Percentiles rank a stretch among this genome's conserved stretches.
Conservation (phyloP, 495 filamentous ascomycete species). For the Aspergillus cavernicola region DNA sequence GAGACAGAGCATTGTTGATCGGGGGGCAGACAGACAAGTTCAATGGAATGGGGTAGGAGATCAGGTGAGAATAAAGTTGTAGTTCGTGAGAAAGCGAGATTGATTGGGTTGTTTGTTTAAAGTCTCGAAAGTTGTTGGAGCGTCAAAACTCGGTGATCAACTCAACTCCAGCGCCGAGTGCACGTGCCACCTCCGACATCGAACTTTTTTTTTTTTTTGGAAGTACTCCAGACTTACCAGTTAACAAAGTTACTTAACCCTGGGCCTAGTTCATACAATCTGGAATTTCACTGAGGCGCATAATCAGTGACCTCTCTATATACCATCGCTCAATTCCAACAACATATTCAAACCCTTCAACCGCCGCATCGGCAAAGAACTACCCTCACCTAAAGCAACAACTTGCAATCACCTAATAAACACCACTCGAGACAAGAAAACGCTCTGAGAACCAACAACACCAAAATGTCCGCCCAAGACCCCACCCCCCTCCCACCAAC, state of each 20-base stretch:
- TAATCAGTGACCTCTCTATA: neutral
- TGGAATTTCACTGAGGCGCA: neutral
- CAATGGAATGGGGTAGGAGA: slow-evolving; percentile 6
- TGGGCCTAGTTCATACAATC: neutral
- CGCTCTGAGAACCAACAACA: too few relatives aligned
- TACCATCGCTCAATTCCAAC: neutral
- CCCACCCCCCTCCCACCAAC: slow-evolving; percentile 46
- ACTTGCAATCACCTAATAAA: too few relatives aligned
- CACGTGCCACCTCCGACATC: slow-evolving; percentile 27
- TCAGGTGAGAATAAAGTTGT: neutral
- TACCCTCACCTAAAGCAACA: neutral
- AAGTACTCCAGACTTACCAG: neutral
- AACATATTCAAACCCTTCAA: neutral
- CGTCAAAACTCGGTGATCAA: slow-evolving; percentile 33
- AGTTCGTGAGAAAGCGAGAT: neutral
- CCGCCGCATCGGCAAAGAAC: neutral
- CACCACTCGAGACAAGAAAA: too few relatives aligned
- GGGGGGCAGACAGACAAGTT: neutral
- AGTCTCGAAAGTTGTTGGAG: slow-evolving; percentile 25
- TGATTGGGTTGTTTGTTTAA: slow-evolving; percentile 3
- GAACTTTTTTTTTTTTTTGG: slow-evolving; percentile 15
- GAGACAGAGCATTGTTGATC: slow-evolving; percentile 32
- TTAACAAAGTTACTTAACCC: neutral
- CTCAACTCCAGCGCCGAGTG: slow-evolving; percentile 24
- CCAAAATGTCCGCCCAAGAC: slow-evolving; percentile 40